These are phyloP conservation scores for Hanseniaspora mollemarum DNA, from an alignment of 805 yeast species.

Conservation along the genomic window DNA sequence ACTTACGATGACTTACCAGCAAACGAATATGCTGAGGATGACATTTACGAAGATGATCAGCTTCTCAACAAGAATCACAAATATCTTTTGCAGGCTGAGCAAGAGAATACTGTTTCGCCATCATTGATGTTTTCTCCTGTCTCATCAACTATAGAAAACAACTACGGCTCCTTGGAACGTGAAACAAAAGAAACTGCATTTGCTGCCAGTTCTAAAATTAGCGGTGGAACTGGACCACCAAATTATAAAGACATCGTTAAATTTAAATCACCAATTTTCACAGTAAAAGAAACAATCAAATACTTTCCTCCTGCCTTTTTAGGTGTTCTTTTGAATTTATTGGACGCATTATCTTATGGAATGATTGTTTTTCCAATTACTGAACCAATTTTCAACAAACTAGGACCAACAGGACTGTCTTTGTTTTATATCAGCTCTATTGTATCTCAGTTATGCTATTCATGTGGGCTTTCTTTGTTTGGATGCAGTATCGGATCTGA, in stretches of 20 bases:
- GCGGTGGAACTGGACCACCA: slow-evolving; percentile 1
- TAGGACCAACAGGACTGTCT: slow-evolving; percentile 84
- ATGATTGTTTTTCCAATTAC: slow-evolving; percentile 94
- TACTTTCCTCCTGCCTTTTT: slow-evolving; percentile 67
- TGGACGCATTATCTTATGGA: slow-evolving; percentile 91
- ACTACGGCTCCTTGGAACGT: slow-evolving; percentile 3
- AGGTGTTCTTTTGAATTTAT: slow-evolving; percentile 72
- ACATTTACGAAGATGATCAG: background rate
- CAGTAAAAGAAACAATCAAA: slow-evolving; percentile 13
- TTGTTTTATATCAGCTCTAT: slow-evolving; percentile 89
- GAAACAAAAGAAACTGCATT: background rate
- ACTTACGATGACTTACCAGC: slow-evolving; percentile 18
- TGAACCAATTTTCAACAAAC: slow-evolving; percentile 56
- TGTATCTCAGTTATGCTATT: slow-evolving; percentile 77
- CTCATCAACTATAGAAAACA: slow-evolving; percentile 1
- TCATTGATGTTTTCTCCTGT: slow-evolving; percentile 10
- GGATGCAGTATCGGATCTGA: slow-evolving; percentile 90
- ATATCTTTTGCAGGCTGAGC: too few relatives aligned
- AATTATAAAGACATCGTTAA: slow-evolving; percentile 10
- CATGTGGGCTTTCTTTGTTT: slow-evolving; percentile 84
- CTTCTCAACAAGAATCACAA: too few relatives aligned
- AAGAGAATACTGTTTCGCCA: background rate
- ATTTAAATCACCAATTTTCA: background rate
- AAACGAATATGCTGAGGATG: slow-evolving; percentile 5
- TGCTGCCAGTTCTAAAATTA: background rate